phyloP scores from a whole-genome alignment of 2,329 filamentous ascomycete species.

The Trichoderma sp. region DNA sequence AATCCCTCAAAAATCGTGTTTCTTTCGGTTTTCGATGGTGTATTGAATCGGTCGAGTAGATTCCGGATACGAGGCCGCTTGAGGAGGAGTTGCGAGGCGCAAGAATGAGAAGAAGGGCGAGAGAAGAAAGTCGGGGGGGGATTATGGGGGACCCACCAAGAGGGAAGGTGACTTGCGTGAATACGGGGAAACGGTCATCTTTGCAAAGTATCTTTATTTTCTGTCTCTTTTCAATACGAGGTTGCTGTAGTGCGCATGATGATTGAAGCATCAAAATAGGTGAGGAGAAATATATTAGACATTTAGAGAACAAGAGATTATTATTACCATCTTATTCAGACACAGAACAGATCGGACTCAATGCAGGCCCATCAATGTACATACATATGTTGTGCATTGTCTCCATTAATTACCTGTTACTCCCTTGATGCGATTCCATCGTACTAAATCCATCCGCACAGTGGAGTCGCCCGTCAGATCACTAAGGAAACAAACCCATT shows the following conservation, averaged over 20 bases:
- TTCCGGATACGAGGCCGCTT: background rate
- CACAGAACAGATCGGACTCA: background rate
- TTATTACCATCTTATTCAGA: background rate
- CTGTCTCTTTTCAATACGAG: background rate
- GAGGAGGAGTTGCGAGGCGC: background rate
- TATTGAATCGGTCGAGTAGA: background rate
- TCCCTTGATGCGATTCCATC: background rate
- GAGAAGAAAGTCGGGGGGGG: background rate
- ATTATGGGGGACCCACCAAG: background rate
- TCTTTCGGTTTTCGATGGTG: background rate
- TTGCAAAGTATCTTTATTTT: background rate
- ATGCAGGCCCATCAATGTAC: background rate
- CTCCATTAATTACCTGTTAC: background rate
- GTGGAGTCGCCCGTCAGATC: background rate
- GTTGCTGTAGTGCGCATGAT: background rate
- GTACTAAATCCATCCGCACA: background rate
- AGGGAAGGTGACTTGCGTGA: constrained; percentile 4
- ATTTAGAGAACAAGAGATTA: background rate
- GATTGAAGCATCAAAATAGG: background rate
- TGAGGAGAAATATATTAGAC: background rate
- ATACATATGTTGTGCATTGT: background rate
- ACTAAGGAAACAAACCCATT: background rate
- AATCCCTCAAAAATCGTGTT: background rate
- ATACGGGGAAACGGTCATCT: background rate
- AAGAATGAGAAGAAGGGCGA: background rate